These are phyloP conservation scores for Hyaloperonospora brassicae DNA, from an alignment of 352 stramenopile genomes.

Conservation along the genomic window DNA sequence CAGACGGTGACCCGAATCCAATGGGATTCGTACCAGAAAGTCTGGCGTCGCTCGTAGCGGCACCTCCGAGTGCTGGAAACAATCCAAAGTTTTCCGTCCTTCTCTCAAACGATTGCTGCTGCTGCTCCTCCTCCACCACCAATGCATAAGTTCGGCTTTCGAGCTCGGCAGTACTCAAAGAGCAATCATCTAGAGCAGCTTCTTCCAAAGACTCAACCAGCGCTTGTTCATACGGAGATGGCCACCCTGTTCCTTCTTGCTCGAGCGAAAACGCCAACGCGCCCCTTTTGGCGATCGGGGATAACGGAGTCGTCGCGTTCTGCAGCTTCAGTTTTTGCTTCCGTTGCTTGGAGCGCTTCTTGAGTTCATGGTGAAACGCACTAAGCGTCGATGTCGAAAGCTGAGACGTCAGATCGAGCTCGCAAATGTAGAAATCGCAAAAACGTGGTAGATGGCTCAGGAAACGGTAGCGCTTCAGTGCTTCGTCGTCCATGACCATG, in stretches of 20 bases:
- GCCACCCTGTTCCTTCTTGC: slow-evolving; percentile 44
- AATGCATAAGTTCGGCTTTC: slow-evolving; percentile 13
- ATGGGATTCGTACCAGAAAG: slow-evolving; percentile 6
- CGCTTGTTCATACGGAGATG: slow-evolving; percentile 47
- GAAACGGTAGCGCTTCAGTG: slow-evolving; percentile 80
- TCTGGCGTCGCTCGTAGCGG: slow-evolving; percentile 4
- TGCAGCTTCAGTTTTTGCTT: slow-evolving; percentile 47
- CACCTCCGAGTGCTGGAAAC: slow-evolving; percentile 44
- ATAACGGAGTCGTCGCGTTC: slow-evolving; percentile 18
- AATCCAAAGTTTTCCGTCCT: slow-evolving; percentile 71
- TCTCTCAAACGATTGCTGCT: slow-evolving; percentile 50
- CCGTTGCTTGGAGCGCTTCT: slow-evolving; percentile 65
- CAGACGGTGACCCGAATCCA: slow-evolving; percentile 28
- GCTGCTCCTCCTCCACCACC: slow-evolving; percentile 31
- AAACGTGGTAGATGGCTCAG: slow-evolving; percentile 79
- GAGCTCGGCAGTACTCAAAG: slow-evolving; percentile 7
- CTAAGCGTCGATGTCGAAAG: slow-evolving; percentile 58
- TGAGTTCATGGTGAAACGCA: slow-evolving; percentile 59
- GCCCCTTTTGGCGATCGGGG: slow-evolving; percentile 28
- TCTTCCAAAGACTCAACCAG: slow-evolving; percentile 31
- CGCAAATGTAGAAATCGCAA: slow-evolving; percentile 84
- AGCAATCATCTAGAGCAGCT: slow-evolving; percentile 26
- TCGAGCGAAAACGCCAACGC: slow-evolving; percentile 45
- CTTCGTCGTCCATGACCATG: slow-evolving; percentile 80
- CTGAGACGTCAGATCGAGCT: slow-evolving; percentile 68